Evolutionary conservation across 2,329 filamentous ascomycete genomes (phyloP).

Genomic region (Talaromyces sp.): DNA sequence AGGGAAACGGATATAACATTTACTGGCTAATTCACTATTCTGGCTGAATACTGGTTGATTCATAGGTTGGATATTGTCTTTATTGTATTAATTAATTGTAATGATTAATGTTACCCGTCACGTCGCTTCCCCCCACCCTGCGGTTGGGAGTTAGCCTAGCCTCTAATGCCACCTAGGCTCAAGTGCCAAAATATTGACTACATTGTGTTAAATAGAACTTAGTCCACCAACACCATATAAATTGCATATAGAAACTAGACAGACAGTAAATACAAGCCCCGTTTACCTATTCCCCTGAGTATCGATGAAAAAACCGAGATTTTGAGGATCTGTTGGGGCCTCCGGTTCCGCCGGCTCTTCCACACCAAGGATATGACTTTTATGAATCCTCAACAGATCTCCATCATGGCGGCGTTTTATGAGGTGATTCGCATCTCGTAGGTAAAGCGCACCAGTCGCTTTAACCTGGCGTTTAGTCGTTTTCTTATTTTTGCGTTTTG

Average conservation of each 20-base stretch:
- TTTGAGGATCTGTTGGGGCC: neutral
- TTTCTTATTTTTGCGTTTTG: neutral
- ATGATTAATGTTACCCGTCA: no score
- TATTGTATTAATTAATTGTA: no score
- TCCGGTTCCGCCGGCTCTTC: no score
- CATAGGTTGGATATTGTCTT: no score
- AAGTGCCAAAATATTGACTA: no score
- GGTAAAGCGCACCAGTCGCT: neutral
- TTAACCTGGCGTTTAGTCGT: neutral
- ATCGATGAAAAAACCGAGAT: neutral
- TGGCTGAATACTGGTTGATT: no score
- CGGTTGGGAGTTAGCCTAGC: no score
- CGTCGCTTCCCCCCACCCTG: no score
- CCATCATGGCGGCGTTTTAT: conserved; percentile 1
- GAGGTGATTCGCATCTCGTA: neutral
- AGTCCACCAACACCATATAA: neutral
- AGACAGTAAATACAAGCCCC: neutral
- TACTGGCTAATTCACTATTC: no score
- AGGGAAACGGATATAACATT: no score
- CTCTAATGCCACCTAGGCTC: no score
- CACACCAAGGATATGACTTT: neutral
- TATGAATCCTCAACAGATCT: neutral
- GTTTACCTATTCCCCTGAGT: neutral
- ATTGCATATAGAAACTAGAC: neutral
- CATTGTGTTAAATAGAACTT: no score